phyloP scores from a whole-genome alignment of 257 asterid genomes.

The Plantago elongata region DNA sequence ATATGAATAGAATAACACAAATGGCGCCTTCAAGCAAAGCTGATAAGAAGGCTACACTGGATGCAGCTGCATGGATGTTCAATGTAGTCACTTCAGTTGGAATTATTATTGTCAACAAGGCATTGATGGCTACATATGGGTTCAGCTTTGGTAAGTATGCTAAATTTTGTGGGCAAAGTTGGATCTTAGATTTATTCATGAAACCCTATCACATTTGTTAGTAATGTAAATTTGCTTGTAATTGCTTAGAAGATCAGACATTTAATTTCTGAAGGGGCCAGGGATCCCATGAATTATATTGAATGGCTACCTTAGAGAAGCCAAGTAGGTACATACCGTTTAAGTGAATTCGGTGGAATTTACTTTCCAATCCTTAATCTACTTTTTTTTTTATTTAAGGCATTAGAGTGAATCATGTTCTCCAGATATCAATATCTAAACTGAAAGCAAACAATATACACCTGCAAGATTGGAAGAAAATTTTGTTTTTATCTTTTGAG shows the following conservation, averaged over 20 bases:
- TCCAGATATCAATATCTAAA: no score
- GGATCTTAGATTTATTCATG: neutral
- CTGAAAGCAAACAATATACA: no score
- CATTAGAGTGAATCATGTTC: no score
- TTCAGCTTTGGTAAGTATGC: conserved; percentile 81
- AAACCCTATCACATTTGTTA: neutral
- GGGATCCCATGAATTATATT: no score
- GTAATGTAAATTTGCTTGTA: neutral
- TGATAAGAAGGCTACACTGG: conserved; percentile 88
- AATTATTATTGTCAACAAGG: conserved; percentile 88
- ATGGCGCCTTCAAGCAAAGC: conserved; percentile 93
- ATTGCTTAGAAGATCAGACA: neutral
- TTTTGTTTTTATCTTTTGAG: neutral
- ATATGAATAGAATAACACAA: conserved; percentile 19
- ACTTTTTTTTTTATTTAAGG: no score
- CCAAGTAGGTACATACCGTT: no score
- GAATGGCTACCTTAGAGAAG: no score
- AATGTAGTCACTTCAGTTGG: conserved; percentile 97
- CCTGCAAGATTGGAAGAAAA: neutral
- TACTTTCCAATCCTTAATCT: no score
- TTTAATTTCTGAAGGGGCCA: no score
- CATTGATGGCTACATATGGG: conserved; percentile 93
- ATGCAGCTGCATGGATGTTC: conserved; percentile 93
- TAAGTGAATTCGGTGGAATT: no score
- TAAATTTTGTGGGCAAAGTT: neutral